A percentile compares a stretch with the other conserved stretches of the same genome.
These are phyloP conservation scores for Scedosporium boydii DNA, from an alignment of 2,329 filamentous ascomycete species.

Conservation along the genomic window DNA sequence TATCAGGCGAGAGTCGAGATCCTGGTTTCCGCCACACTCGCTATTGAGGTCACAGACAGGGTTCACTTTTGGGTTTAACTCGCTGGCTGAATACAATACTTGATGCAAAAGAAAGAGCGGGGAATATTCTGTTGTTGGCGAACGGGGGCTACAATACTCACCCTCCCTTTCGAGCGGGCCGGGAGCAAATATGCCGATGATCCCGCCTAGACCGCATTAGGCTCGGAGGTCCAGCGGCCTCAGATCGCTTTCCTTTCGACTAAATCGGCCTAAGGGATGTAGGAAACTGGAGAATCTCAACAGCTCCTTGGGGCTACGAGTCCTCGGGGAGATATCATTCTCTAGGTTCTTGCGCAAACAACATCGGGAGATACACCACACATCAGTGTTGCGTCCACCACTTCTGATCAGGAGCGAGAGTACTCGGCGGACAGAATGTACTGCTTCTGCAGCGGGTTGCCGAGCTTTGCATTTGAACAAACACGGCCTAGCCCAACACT, in stretches of 20 bases:
- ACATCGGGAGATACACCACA: no score
- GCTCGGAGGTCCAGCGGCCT: neutral
- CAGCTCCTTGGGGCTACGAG: neutral
- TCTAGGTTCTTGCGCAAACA: neutral
- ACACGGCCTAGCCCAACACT: neutral
- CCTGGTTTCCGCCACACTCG: neutral
- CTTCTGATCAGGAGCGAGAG: no score
- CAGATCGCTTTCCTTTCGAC: neutral
- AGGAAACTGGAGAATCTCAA: neutral
- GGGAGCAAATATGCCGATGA: neutral
- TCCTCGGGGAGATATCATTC: no score
- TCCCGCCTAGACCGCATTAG: neutral
- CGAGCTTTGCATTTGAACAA: neutral
- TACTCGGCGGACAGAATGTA: no score
- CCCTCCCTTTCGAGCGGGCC: neutral
- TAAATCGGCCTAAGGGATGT: neutral
- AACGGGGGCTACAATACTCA: neutral
- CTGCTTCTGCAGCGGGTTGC: no score
- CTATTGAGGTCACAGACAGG: neutral
- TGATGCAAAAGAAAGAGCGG: neutral
- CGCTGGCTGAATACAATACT: neutral
- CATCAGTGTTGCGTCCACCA: no score
- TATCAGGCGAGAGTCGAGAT: neutral
- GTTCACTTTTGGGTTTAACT: no score
- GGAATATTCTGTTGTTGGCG: neutral